A percentile compares a stretch with the other conserved stretches of the same genome.
Evolutionary conservation across 169 alveolate species (phyloP).

Genomic region (Plasmodium yoelii): DNA sequence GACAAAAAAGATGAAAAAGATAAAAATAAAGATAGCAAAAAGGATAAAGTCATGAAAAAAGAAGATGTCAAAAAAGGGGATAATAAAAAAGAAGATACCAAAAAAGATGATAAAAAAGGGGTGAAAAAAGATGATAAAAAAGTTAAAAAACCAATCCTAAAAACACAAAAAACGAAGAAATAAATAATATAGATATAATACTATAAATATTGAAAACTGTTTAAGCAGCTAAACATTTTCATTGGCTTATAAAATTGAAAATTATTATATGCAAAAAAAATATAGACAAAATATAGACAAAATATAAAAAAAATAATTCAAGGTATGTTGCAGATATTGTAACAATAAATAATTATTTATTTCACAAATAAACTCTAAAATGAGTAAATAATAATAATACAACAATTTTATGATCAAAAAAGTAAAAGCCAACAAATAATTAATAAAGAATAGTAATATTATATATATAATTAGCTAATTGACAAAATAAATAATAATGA

Average conservation of each 20-base stretch:
- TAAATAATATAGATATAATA: not conserved
- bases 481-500: no score
- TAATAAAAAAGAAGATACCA: slow-evolving; percentile 10
- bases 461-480: no score
- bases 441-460: no score
- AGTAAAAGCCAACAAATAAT: no score
- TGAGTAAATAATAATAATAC: no score
- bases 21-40: slow-evolving; percentile 29
- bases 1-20: slow-evolving; percentile 31
- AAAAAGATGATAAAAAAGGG: slow-evolving; percentile 18
- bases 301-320: not conserved
- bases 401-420: no score
- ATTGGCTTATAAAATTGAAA: not conserved
- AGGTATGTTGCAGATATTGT: no score
- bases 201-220: no score
- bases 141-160: slow-evolving; percentile 10
- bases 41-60: slow-evolving; percentile 1
- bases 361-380: no score
- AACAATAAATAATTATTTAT: no score
- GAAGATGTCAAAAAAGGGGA: slow-evolving; percentile 10
- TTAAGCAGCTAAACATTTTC: not conserved
- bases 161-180: slow-evolving; percentile 33
- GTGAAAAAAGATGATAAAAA: slow-evolving; percentile 37
- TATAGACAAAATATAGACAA: not conserved
- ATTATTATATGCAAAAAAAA: not conserved